Evolutionary conservation across 305 asterid genomes (phyloP), one percentile per base, ranked within the genome.

Genomic region (Fraxinus floribunda): DNA sequence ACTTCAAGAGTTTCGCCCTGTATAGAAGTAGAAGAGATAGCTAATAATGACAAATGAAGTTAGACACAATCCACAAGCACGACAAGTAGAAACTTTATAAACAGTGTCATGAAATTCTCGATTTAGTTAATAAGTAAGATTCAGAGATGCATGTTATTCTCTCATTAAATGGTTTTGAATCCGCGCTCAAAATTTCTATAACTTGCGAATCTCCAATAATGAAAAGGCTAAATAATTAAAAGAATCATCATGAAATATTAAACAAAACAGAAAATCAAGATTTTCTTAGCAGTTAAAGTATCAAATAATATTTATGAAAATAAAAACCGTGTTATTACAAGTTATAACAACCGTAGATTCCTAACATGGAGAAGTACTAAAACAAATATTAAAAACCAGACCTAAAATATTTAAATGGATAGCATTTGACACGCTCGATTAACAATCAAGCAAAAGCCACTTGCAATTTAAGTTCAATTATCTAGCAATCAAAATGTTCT

Each of bases 1-100:
- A 90, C 94, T 78, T 89, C 90, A 70, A 90, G 88, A 62, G 70
- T 55, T 78, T 89, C 94, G 36, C 92, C 92, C 94, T 89, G 85
- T 6, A 70, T 22, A 84, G 8, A 78, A 34, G 20, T 11, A 20
- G 15, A 46, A 60, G 10, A 44, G 44, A 72, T 32, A 49, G 41
- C 72, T 62, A 62, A 62, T 62, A 62, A 62, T 62, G 72, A 22
- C 13, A 32, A 2, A 32, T 32, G 9, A 55, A 18, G 73, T 52
- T 24, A 36, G 20, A 36, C 36, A 77, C n/a, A 29, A 41, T 24
- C 9, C 4, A 55, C 18, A 75, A 15, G 3, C 1, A n/a, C 11
- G 30, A 7, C 66, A 60, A 62, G 78, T 7, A 39, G 46, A 39
- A 39, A 39, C 46, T 39, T 39, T 39, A 39, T 49, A 78, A 20